These are phyloP conservation scores for Abelmoschus esculentus DNA, from an alignment of 345 rosid genomes.

Conservation along the genomic window DNA sequence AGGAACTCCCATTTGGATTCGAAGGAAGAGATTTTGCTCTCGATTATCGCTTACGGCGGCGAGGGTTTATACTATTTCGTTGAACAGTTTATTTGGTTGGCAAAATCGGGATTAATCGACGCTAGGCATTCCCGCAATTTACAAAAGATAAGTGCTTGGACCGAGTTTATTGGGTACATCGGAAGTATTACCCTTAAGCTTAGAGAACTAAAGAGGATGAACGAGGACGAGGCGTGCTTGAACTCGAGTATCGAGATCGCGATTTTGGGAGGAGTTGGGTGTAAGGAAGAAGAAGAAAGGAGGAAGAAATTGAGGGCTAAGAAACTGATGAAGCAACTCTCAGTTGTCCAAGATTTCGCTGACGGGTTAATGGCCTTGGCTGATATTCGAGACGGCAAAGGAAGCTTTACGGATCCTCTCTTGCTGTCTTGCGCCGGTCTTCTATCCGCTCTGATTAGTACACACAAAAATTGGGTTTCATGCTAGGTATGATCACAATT, in stretches of 20 bases:
- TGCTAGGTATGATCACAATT: conserved; percentile 66
- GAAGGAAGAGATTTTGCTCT: conserved; percentile 32
- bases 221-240: conserved; percentile 45
- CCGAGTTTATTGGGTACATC: conserved; percentile 65
- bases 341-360: conserved; percentile 79
- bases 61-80: conserved; percentile 84
- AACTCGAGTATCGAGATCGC: conserved; percentile 36
- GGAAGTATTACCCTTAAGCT: conserved; percentile 66
- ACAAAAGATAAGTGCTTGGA: conserved; percentile 70
- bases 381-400: conserved; percentile 65
- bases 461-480: conserved; percentile 86
- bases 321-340: conserved; percentile 61
- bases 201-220: conserved; percentile 59
- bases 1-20: conserved; percentile 46
- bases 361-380: conserved; percentile 78
- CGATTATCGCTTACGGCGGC: conserved; percentile 67
- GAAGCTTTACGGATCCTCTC: conserved; percentile 45
- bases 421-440: conserved; percentile 66
- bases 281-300: conserved; percentile 39
- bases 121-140: conserved; percentile 35
- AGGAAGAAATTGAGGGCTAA: conserved; percentile 56
- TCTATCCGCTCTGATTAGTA: conserved; percentile 75
- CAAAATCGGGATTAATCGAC: conserved; percentile 79
- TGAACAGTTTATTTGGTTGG: conserved; percentile 80
- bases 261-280: conserved; percentile 36